Conservation (phyloP, 768 basidiomycete genomes). For the Mycena rosella region DNA sequence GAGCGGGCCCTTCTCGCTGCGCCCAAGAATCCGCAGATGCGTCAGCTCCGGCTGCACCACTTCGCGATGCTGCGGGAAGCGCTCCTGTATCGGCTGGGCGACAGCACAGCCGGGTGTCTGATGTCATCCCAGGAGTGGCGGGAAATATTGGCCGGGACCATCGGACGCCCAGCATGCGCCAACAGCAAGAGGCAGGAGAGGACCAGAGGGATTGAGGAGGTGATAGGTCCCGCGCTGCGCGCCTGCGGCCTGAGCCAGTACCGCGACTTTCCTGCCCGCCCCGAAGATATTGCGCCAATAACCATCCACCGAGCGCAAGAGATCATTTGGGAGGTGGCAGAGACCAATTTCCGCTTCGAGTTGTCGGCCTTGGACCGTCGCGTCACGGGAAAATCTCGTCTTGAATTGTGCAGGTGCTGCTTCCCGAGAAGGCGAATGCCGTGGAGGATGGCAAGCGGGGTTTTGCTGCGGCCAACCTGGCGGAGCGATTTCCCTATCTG, state of each 20-base stretch:
- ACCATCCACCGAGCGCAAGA: neutral
- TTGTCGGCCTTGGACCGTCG: neutral
- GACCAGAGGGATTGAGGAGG: neutral
- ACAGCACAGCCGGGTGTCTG: neutral
- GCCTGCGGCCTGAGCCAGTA: neutral
- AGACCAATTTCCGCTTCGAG: constrained; percentile 10
- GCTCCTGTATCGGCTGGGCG: neutral
- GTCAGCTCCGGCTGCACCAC: neutral
- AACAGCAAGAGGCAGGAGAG: neutral
- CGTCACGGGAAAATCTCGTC: neutral
- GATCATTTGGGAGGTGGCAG: constrained; percentile 9
- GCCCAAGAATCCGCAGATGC: neutral
- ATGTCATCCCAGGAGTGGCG: constrained; percentile 1
- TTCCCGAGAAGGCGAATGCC: too few relatives aligned
- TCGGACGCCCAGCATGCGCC: neutral
- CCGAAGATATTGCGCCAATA: neutral
- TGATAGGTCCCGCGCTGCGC: neutral
- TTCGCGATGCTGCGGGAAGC: neutral
- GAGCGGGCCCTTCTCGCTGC: too few relatives aligned
- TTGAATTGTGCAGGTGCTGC: too few relatives aligned
- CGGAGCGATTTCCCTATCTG: too few relatives aligned
- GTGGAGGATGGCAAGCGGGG: too few relatives aligned
- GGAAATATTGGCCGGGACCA: neutral
- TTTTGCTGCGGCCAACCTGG: too few relatives aligned
- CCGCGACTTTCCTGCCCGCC: neutral